phyloP scores from a whole-genome alignment of 2,329 filamentous ascomycete species.

The Aspergillus nomiae region DNA sequence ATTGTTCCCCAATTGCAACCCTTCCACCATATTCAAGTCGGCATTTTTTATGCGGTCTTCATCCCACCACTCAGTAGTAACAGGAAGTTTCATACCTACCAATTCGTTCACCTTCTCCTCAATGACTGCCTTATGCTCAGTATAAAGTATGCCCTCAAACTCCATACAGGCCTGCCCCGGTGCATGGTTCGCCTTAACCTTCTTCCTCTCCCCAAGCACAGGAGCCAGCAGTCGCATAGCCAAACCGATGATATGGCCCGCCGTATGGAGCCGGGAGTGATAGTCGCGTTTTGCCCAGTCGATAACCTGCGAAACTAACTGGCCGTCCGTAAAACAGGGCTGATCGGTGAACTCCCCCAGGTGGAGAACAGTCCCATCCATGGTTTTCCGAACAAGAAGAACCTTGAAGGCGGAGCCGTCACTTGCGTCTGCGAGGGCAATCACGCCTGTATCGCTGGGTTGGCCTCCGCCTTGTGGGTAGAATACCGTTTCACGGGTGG shows the following conservation, averaged over 20 bases:
- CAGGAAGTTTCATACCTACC: constrained; percentile 22
- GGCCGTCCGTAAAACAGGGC: constrained; percentile 15
- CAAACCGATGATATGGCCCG: constrained; percentile 31
- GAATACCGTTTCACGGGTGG: constrained; percentile 29
- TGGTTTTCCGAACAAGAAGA: constrained; percentile 27
- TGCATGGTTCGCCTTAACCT: constrained; percentile 34
- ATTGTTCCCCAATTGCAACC: constrained; percentile 17
- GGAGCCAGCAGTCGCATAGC: constrained; percentile 29
- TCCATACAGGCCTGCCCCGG: constrained; percentile 31
- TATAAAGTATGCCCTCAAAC: constrained; percentile 31
- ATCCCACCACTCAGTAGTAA: constrained; percentile 30
- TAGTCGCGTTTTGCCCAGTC: constrained; percentile 28
- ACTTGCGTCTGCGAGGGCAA: constrained; percentile 3
- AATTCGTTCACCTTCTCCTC: constrained; percentile 31
- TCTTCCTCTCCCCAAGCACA: constrained; percentile 22
- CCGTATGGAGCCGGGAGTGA: constrained; percentile 34
- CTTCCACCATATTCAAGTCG: constrained; percentile 18
- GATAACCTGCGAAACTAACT: constrained; percentile 25
- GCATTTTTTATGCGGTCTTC: constrained; percentile 11
- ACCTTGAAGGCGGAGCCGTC: constrained; percentile 24
- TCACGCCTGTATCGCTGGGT: constrained; percentile 29
- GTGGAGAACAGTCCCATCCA: constrained; percentile 28
- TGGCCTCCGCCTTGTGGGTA: constrained; percentile 32
- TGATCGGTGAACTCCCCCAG: constrained; percentile 19
- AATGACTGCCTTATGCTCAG: constrained; percentile 31